Evolutionary conservation across 1,284 basidiomycete genomes (phyloP), one percentile per base, ranked within the genome.

Genomic region (Puccinia coronata): DNA sequence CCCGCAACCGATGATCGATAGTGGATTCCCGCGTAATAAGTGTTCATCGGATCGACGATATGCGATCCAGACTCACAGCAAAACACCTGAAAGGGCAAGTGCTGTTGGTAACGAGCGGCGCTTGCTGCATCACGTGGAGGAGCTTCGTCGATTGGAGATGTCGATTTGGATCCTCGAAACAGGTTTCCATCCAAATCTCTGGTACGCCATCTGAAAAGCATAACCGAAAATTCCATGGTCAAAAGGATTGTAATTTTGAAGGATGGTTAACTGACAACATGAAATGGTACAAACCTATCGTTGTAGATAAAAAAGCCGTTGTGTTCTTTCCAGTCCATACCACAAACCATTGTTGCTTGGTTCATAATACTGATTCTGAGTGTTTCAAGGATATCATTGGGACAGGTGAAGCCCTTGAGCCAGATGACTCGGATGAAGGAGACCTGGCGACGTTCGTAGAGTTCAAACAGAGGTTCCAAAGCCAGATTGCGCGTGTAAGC

Each of bases 321-420:
- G 85, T 95, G 92, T 86, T 98, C 95, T 34, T 94, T 95, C 95
- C 95, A 98, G 86, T 98, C 95, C 95, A 97, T 97, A 34, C 95
- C 94, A 86, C 95, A 97, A 1, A 96, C 94, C 93, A 98, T 94
- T 0, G 94, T 93, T 0, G 95, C 95, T 84, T 94, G 91, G 86
- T 97, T 98, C 53, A 90, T 89, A 83, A 92, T 89, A 85, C 92
- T 93, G 82, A 97, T 92, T 83, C 94, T 91, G 85, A 97, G 91
- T 25, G 93, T 96, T 87, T 98, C 95, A 77, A 98, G 88, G 69
- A 98, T 94, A 86, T 98, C 95, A 85, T 94, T 96, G 0, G 95
- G 95, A 85, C 95, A 98, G 0, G 95, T 97, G 86, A 98, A 98
- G 0, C 95, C 95, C 85, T 97, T 98, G 83, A 97, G 89, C 95